Conservation (phyloP, 2,329 filamentous ascomycete species). For the Colletotrichum cuscutae region DNA sequence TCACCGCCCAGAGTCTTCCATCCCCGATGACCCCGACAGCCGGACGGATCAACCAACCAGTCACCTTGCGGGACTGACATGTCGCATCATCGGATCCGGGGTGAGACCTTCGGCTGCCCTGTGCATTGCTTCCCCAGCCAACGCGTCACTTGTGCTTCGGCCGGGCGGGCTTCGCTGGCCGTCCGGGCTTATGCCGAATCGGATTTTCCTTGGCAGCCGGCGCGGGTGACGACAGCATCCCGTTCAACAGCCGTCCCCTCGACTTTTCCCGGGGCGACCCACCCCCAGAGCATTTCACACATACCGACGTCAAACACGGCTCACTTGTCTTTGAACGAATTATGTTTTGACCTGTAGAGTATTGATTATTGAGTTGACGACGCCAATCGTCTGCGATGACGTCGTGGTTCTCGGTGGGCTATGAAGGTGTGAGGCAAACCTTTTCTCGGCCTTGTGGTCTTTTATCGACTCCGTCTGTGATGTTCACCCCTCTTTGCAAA, state of each 20-base stretch:
- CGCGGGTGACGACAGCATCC: background rate
- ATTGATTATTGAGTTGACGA: background rate
- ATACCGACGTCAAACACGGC: background rate
- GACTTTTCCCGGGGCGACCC: background rate
- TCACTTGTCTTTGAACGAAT: background rate
- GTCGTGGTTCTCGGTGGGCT: background rate
- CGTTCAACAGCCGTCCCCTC: background rate
- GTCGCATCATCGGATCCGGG: slow-evolving; percentile 26
- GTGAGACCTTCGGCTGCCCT: slow-evolving; percentile 27
- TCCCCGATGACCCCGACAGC: slow-evolving; percentile 8
- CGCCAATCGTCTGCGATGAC: background rate
- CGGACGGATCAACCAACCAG: slow-evolving; percentile 29
- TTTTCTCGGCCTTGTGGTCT: background rate
- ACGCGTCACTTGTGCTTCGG: background rate
- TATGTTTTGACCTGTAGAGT: background rate
- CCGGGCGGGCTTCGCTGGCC: slow-evolving; percentile 4
- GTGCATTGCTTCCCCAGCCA: background rate
- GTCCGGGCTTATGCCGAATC: slow-evolving; percentile 13
- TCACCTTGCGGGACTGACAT: slow-evolving; percentile 23
- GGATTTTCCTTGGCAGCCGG: slow-evolving; percentile 2
- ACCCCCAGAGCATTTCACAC: background rate
- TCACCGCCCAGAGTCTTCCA: slow-evolving; percentile 9
- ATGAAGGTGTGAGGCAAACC: background rate
- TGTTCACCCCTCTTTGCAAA: background rate
- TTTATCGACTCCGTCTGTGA: background rate